These are phyloP conservation scores for Penicillium flavigenum DNA, from an alignment of 495 filamentous ascomycete species.

Conservation along the genomic window DNA sequence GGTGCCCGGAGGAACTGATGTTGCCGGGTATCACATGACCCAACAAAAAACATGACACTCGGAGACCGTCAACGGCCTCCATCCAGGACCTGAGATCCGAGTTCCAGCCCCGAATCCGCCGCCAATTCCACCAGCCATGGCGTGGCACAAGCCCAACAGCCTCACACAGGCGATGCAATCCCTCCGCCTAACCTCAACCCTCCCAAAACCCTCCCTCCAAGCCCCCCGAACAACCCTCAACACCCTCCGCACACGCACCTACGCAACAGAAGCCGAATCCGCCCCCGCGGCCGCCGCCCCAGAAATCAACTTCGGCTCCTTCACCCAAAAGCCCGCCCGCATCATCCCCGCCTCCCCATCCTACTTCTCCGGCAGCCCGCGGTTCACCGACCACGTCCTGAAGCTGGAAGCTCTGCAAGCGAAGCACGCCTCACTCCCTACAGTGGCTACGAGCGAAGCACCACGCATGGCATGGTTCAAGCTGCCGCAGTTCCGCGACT, in stretches of 20 bases:
- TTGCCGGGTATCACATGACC: slow-evolving; percentile 11
- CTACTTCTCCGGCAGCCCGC: slow-evolving; percentile 85
- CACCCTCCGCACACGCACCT: slow-evolving; percentile 26
- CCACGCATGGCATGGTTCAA: slow-evolving; percentile 84
- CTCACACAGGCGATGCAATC: slow-evolving; percentile 42
- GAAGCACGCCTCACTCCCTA: slow-evolving; percentile 70
- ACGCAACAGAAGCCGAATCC: slow-evolving; percentile 30
- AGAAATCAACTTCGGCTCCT: slow-evolving; percentile 43
- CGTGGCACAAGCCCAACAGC: slow-evolving; percentile 39
- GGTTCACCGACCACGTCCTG: slow-evolving; percentile 84
- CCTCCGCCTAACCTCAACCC: slow-evolving; percentile 29
- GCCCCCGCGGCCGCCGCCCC: slow-evolving; percentile 36
- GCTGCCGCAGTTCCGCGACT: slow-evolving; percentile 68
- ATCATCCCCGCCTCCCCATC: slow-evolving; percentile 81
- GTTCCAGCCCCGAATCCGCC: background rate
- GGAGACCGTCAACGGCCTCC: slow-evolving; percentile 8
- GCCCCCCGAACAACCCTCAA: slow-evolving; percentile 14
- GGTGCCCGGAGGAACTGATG: slow-evolving; percentile 9
- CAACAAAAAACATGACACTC: slow-evolving; percentile 24
- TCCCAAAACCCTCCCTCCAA: slow-evolving; percentile 13
- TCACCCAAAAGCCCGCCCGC: slow-evolving; percentile 52
- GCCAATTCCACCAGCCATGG: slow-evolving; percentile 29
- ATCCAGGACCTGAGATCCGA: background rate
- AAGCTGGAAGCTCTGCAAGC: slow-evolving; percentile 65
- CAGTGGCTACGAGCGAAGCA: slow-evolving; percentile 58